Percentiles rank a stretch among this genome's conserved stretches.
These are phyloP conservation scores for Musa beccarii DNA, from an alignment of 176 grass and related monocot species.

Conservation along the genomic window DNA sequence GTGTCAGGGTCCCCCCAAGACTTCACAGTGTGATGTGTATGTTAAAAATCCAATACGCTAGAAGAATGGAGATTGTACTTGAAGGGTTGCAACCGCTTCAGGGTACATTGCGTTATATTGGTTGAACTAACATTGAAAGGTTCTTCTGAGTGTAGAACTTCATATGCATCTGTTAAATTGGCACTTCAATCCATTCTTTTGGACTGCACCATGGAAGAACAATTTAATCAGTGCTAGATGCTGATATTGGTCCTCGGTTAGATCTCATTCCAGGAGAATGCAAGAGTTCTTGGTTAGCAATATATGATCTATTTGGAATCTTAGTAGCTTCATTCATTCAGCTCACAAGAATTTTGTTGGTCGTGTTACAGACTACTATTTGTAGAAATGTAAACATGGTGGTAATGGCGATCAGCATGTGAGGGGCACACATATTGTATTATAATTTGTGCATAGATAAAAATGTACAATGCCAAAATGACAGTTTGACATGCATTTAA, in stretches of 20 bases:
- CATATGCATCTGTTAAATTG: neutral
- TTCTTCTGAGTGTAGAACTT: neutral
- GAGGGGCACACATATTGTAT: neutral
- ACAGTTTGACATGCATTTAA: neutral
- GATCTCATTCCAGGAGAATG: neutral
- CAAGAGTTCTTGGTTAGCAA: too few relatives aligned
- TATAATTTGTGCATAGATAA: neutral
- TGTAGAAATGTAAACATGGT: neutral
- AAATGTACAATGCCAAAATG: neutral
- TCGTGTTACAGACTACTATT: neutral
- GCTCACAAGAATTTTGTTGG: neutral
- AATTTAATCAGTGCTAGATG: neutral
- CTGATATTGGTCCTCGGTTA: neutral
- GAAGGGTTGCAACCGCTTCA: neutral
- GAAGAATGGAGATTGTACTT: slow-evolving; percentile 1
- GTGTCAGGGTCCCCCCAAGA: neutral
- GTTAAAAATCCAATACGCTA: neutral
- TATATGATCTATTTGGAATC: too few relatives aligned
- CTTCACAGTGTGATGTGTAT: neutral
- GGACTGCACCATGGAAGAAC: neutral
- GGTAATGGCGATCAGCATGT: neutral
- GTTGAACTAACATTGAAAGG: neutral
- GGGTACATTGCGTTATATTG: neutral
- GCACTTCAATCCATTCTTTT: neutral
- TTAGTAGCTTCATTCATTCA: neutral